Percentiles rank a stretch among this genome's conserved stretches.
These are phyloP conservation scores for Penicilliopsis zonata DNA, from an alignment of 495 filamentous ascomycete species.

Conservation along the genomic window DNA sequence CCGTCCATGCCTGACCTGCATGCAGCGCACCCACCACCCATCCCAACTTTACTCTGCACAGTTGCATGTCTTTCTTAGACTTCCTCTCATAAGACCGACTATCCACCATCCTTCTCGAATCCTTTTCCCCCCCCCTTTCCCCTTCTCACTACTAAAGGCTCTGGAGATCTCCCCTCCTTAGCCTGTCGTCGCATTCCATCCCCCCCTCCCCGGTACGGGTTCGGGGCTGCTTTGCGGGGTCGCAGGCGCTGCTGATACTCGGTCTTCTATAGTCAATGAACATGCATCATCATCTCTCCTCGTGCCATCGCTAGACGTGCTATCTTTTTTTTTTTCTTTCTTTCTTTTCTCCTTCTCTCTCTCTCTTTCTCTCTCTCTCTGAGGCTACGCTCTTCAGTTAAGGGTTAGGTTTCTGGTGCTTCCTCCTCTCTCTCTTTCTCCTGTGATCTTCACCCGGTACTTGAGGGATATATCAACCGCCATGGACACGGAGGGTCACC, in stretches of 20 bases:
- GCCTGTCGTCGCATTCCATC: no score
- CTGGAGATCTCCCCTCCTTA: no score
- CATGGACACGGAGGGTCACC: constrained; percentile 35
- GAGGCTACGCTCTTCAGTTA: no score
- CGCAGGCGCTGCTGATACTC: neutral
- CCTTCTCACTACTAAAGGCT: no score
- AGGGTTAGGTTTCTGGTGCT: neutral
- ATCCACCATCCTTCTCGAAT: no score
- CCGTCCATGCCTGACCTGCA: constrained; percentile 22
- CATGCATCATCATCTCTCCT: constrained; percentile 28
- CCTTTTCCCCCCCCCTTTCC: no score
- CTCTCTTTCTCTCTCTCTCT: constrained; percentile 5
- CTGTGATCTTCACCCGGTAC: neutral
- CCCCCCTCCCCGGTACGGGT: no score
- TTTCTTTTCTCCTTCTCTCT: constrained; percentile 8
- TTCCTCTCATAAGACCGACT: no score
- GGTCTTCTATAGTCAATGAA: constrained; percentile 9
- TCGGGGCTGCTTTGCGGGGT: neutral
- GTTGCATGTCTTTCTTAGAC: no score
- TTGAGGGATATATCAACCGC: constrained; percentile 11
- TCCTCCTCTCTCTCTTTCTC: neutral
- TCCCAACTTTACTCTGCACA: no score
- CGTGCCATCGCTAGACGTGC: constrained; percentile 10
- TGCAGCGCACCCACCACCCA: constrained; percentile 9
- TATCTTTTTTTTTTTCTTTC: constrained; percentile 3